phyloP scores from a whole-genome alignment of 345 rosid species.

The Gossypium anomalum region DNA sequence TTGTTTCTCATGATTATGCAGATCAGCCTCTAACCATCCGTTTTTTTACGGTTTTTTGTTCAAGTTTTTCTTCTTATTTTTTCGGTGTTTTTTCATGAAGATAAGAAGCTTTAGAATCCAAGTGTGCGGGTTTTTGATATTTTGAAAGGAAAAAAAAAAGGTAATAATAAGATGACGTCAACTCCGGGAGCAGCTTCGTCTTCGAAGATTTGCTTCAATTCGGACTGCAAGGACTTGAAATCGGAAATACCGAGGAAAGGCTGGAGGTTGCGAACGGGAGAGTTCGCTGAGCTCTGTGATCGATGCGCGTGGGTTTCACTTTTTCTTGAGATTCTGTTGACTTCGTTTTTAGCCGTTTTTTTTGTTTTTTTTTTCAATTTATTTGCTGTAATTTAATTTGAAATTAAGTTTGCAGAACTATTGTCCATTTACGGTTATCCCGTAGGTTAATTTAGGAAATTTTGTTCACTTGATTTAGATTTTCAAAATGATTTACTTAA shows the following conservation, averaged over 20 bases:
- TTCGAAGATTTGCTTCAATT: conserved; percentile 65
- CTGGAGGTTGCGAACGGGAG: conserved; percentile 85
- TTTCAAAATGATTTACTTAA: background rate
- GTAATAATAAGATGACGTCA: conserved; percentile 21
- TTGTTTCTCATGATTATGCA: conserved; percentile 18
- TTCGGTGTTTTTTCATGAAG: background rate
- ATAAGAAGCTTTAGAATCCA: conserved; percentile 9
- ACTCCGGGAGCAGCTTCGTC: conserved; percentile 32
- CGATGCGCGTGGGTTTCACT: conserved; percentile 73
- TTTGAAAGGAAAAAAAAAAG: background rate
- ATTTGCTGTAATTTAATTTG: conserved; percentile 10
- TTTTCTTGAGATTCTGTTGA: conserved; percentile 9
- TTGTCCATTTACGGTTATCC: conserved; percentile 7
- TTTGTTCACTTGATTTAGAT: background rate
- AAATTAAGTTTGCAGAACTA: conserved; percentile 7
- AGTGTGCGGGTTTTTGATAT: conserved; percentile 11
- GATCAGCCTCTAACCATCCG: conserved; percentile 24
- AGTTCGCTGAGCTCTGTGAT: conserved; percentile 80
- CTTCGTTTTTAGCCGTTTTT: conserved; percentile 9
- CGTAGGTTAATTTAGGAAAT: conserved; percentile 13
- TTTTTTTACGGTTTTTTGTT: background rate
- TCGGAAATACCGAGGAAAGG: conserved; percentile 60
- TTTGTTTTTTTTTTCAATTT: background rate
- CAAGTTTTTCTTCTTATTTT: background rate
- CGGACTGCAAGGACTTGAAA: conserved; percentile 58